phyloP scores from a whole-genome alignment of 129 eudicot genomes.

The Chrysanthemum seticuspe region DNA sequence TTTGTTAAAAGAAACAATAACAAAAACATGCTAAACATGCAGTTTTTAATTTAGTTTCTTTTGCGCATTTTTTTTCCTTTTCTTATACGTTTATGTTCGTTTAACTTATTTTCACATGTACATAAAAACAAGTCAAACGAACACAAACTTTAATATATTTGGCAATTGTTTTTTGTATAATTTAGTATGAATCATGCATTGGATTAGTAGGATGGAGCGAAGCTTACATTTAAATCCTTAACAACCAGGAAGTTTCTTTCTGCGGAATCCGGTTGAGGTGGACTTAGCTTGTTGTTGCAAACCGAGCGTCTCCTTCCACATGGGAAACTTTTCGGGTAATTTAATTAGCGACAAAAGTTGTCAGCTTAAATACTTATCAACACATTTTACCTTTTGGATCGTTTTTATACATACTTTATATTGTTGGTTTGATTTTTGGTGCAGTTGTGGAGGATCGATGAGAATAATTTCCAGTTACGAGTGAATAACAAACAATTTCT shows the following conservation, averaged over 20 bases:
- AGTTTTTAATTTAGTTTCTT: too few species aligned
- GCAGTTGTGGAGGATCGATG: not conserved
- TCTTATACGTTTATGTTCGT: too few species aligned
- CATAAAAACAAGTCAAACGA: not conserved
- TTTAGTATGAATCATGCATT: too few species aligned
- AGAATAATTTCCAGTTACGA: not conserved
- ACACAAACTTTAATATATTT: not conserved
- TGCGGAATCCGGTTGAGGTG: not conserved
- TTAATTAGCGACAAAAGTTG: not conserved
- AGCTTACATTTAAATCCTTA: too few species aligned
- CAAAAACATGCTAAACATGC: too few species aligned
- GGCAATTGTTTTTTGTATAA: not conserved
- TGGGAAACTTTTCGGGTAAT: not conserved
- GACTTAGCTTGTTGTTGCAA: not conserved
- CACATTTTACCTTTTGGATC: not conserved
- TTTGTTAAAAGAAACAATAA: too few species aligned
- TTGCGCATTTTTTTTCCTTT: too few species aligned
- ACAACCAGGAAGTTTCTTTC: too few species aligned
- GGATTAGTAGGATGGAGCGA: not conserved
- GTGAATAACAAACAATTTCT: not conserved
- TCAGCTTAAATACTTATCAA: not conserved
- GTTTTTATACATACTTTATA: not conserved
- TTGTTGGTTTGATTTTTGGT: not conserved
- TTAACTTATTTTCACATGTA: not conserved
- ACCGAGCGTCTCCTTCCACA: not conserved